Evolutionary conservation across 208 protist species (phyloP), one percentile per base, ranked within the genome.

Genomic region (Trypanosoma platydactyli): DNA sequence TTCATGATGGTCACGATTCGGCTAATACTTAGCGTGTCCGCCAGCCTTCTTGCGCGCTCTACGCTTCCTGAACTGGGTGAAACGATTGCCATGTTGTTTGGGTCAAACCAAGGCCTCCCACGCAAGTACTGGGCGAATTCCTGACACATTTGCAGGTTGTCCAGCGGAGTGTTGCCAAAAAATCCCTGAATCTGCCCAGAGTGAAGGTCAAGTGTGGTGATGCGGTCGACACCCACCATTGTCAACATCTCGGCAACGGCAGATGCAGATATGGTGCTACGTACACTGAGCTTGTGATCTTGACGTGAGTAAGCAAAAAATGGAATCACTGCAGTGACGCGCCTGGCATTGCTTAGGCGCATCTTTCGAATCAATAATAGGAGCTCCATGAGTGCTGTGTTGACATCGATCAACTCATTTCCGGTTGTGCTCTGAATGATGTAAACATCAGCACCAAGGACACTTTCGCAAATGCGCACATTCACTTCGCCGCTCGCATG

Each of bases 331-430:
- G 90, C 92, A 20, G 92, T 97, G 20, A 97, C 80, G 35, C 86
- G 82, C 73, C 84, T 88, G 20, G 92, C 91, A 62, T 92, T 92
- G 44, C 88, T 93, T 50, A 96, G 68, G 16, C 86, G 83, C 78
- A 98, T 88, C 51, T 95, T 96, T 55, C 92, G 89, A 27, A 96
- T 91, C 48, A 98, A 89, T 35, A 98, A 78, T 18, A 97, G 78
- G 50, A 98, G 82, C 78, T 99, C 97, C 94, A 98, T 98, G n/a
- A 99, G 76, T 22, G 92, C 81, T 38, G 95, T 95, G 77, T 99
- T 99, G 41, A 98, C 86, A 64, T 97, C 85, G 12, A 94, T 76
- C 15, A 93, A 62, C 48, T 86, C 79, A 63, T 97, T 98, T 49
- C 90, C 86, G 22, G 86, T 97, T 4, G 94, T 98, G 61, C 91